phyloP scores from a whole-genome alignment of 2,329 filamentous ascomycete species.

The Colletotrichum sp. region DNA sequence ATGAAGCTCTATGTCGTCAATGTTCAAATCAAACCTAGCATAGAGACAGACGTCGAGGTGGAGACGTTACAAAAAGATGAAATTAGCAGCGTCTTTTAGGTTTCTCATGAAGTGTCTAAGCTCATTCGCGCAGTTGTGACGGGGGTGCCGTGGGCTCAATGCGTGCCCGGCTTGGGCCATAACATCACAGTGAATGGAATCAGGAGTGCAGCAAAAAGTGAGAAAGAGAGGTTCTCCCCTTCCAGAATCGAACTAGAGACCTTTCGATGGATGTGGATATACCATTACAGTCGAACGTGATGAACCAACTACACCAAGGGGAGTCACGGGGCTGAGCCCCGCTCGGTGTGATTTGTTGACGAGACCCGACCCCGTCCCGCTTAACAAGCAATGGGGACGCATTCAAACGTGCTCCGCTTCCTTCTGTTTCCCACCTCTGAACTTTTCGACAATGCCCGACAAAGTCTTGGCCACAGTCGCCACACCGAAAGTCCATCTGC shows the following conservation, averaged over 20 bases:
- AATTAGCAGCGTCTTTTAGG: too few relatives aligned
- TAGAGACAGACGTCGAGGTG: too few relatives aligned
- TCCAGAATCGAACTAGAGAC: slow-evolving; percentile 9
- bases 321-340: not conserved
- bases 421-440: not conserved
- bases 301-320: slow-evolving; percentile 10
- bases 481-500: slow-evolving; percentile 70
- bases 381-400: not conserved
- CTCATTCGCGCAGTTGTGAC: too few relatives aligned
- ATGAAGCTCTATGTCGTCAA: too few relatives aligned
- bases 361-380: accelerated
- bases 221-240: not conserved
- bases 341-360: not conserved
- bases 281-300: slow-evolving; percentile 10
- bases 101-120: too few relatives aligned
- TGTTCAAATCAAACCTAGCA: too few relatives aligned
- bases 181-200: too few relatives aligned
- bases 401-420: not conserved
- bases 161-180: too few relatives aligned
- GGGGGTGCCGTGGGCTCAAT: too few relatives aligned
- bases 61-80: too few relatives aligned
- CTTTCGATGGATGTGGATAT: not conserved
- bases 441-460: not conserved
- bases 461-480: not conserved
- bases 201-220: not conserved